Base-by-base conservation (phyloP, 2,329 filamentous ascomycete species). In the Zarea fungicola region DNA sequence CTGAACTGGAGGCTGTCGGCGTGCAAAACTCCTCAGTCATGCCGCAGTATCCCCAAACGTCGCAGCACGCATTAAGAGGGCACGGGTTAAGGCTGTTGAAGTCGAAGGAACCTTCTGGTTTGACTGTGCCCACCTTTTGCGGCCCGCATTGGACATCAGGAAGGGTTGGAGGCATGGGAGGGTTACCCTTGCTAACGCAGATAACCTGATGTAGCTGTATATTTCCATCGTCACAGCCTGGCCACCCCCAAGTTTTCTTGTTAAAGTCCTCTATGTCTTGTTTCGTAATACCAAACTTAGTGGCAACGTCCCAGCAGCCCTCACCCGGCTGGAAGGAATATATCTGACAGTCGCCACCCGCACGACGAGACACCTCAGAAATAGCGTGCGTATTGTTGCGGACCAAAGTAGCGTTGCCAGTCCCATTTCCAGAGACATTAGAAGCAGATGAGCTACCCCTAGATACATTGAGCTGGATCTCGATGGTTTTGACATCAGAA, bases 1-100 rank as follows among this genome's bases (percentile, higher is more conserved):
- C 67, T 1, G 59, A 10, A 46, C 40, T 10, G 49, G 50, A 6
- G 56, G 62, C 14, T 52, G 49, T 32, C 16, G 29, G 28, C 16
- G 43, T 55, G 55, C 71, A 75, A 52, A 71, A 72, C 5, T 67
- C 68, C 1, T 48, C 42, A 0, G 66, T 68, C 5, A 60, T 65
- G 16, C 71, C 71, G 42, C 72, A 75, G 18, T 66, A 57, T 7
- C 70, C 72, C 64, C 65, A 72, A 46, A 63, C 58, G 51, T 69
- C 57, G 53, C 62, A 62, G 50, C 60, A 64, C 9, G 56, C 59
- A 11, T 61, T 60, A 5, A 65, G 52, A 1, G 58, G 58, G 22
- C 62, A 66, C 3, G 59, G 59, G 34, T 63, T 64, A 2, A 66
- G 50, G 16, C 50, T 42, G 5, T 53, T 49, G 2, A 62, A 53